Evolutionary conservation across 441 rosid genomes (phyloP).

Genomic region (Syzygium malaccense): DNA sequence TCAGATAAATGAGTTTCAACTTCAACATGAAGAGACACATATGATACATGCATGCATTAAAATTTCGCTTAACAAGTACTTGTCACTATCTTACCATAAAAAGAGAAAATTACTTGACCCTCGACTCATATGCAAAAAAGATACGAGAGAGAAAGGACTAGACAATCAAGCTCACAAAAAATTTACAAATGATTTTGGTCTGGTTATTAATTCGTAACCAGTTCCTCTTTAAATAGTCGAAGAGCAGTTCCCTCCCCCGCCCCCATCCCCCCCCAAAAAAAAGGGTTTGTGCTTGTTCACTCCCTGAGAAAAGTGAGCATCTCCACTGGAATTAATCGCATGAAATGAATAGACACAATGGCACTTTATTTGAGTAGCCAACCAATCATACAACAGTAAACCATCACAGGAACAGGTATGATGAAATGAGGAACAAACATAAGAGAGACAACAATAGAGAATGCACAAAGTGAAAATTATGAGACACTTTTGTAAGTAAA

Average conservation of each 20-base stretch:
- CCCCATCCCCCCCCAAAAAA: neutral
- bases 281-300: neutral
- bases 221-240: neutral
- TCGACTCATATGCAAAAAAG: neutral
- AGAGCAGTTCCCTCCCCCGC: neutral
- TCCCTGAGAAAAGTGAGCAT: neutral
- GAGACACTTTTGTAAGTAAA: slow-evolving; percentile 11
- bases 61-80: neutral
- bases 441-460: neutral
- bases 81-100: neutral
- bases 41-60: neutral
- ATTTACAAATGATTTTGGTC: neutral
- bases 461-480: neutral
- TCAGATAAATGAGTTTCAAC: slow-evolving; percentile 82
- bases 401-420: neutral
- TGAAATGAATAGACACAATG: neutral
- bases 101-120: neutral
- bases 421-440: neutral
- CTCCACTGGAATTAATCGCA: neutral
- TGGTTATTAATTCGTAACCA: neutral
- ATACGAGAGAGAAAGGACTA: neutral
- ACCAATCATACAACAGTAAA: neutral
- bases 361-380: neutral
- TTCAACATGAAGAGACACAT: slow-evolving; percentile 16
- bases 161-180: neutral